Percentiles rank a stretch among this genome's conserved stretches.
phyloP scores from a whole-genome alignment of 257 asterid species.

The Henckelia pumila region DNA sequence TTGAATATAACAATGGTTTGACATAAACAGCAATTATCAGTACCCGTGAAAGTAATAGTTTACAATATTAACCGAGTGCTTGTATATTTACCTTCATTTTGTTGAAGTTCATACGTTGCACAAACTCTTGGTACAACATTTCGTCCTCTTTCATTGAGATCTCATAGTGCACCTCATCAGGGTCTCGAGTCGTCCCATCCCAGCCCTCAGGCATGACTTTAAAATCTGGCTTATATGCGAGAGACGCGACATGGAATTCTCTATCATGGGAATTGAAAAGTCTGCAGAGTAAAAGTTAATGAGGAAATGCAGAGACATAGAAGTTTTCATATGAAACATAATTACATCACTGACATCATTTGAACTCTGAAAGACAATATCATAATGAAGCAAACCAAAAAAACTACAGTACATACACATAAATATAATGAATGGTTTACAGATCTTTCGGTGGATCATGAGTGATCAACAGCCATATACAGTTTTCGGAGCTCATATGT shows the following conservation, averaged over 20 bases:
- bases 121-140: conserved; percentile 79
- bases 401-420: too few relatives aligned
- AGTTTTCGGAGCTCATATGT: background rate
- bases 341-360: too few relatives aligned
- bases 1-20: background rate
- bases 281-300: conserved; percentile 45
- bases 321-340: background rate
- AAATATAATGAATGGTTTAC: too few relatives aligned
- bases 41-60: conserved; percentile 5
- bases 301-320: background rate
- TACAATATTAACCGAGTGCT: background rate
- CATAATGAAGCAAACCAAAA: background rate
- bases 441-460: too few relatives aligned
- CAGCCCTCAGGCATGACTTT: conserved; percentile 99
- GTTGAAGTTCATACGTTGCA: conserved; percentile 77
- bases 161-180: conserved; percentile 95
- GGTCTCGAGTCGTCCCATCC: conserved; percentile 96
- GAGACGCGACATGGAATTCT: conserved; percentile 92
- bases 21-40: background rate
- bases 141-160: conserved; percentile 94
- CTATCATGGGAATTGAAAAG: conserved; percentile 69
- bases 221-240: conserved; percentile 91
- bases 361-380: background rate
- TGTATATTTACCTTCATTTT: conserved; percentile 42
- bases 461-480: background rate